phyloP scores from a whole-genome alignment of 1,284 basidiomycete species.

The Trichosporon ovoides region DNA sequence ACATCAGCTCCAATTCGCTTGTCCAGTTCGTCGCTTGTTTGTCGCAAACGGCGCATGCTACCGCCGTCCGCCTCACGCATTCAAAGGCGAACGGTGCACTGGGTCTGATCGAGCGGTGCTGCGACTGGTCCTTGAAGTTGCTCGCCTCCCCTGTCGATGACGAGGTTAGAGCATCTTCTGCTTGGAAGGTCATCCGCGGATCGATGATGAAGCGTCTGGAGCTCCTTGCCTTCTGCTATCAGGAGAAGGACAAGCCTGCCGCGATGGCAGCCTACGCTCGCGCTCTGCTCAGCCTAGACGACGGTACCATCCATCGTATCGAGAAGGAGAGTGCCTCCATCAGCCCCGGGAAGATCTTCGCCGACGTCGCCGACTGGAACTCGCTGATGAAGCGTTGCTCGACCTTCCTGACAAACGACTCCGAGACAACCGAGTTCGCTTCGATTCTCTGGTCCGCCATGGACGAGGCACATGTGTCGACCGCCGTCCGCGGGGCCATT shows the following conservation, averaged over 20 bases:
- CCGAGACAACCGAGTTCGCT: conserved; percentile 5
- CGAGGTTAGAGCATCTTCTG: conserved; percentile 4
- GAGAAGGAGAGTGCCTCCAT: conserved; percentile 1
- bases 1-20: neutral
- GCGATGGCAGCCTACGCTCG: conserved; percentile 22
- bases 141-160: conserved; percentile 9
- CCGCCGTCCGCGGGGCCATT: conserved; percentile 20
- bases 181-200: neutral
- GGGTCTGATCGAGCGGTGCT: conserved; percentile 29
- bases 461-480: neutral
- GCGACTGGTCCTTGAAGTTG: conserved; percentile 23
- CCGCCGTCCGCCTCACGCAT: conserved; percentile 36
- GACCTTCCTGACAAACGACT: conserved; percentile 13
- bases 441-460: conserved; percentile 7
- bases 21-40: conserved; percentile 8
- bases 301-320: neutral
- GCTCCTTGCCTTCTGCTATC: conserved; percentile 67
- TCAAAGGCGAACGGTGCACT: conserved; percentile 29
- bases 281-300: conserved; percentile 14
- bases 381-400: conserved; percentile 16
- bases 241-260: conserved; percentile 57
- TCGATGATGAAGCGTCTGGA: conserved; percentile 59
- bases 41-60: conserved; percentile 14
- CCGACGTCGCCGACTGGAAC: conserved; percentile 14
- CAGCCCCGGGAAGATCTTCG: conserved; percentile 10